Conservation (phyloP, 257 asterid genomes). For the Pogostemon cablin region DNA sequence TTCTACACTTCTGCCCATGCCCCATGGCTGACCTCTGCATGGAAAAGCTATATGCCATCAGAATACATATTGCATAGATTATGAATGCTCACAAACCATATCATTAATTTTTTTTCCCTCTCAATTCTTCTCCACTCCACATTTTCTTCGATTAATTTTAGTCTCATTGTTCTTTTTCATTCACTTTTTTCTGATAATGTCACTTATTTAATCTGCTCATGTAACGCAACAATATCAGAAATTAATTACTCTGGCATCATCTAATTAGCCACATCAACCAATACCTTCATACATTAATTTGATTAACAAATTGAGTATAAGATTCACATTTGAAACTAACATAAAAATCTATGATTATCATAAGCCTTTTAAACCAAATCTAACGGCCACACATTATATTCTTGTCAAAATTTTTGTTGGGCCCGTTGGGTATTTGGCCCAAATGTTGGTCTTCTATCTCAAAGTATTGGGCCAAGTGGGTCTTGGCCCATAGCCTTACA, state of each 20-base stretch:
- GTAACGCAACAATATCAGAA: background rate
- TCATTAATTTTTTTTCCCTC: background rate
- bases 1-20: background rate
- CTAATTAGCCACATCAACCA: conserved; percentile 5
- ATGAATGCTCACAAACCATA: background rate
- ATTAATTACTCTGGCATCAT: background rate
- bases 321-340: background rate
- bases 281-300: background rate
- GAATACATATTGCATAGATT: background rate
- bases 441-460: too few species aligned
- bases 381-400: background rate
- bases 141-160: background rate
- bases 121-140: background rate
- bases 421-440: too few species aligned
- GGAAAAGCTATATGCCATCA: background rate
- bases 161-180: background rate
- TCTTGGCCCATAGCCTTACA: too few species aligned
- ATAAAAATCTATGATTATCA: too few species aligned
- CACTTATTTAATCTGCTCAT: background rate
- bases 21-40: background rate
- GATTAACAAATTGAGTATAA: background rate
- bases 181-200: too few species aligned
- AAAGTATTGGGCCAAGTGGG: too few species aligned
- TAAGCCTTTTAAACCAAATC: background rate
- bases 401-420: background rate